Evolutionary conservation across 1,284 basidiomycete species (phyloP), one percentile per base, ranked within the genome.

Genomic region (Rhodofomes roseus): DNA sequence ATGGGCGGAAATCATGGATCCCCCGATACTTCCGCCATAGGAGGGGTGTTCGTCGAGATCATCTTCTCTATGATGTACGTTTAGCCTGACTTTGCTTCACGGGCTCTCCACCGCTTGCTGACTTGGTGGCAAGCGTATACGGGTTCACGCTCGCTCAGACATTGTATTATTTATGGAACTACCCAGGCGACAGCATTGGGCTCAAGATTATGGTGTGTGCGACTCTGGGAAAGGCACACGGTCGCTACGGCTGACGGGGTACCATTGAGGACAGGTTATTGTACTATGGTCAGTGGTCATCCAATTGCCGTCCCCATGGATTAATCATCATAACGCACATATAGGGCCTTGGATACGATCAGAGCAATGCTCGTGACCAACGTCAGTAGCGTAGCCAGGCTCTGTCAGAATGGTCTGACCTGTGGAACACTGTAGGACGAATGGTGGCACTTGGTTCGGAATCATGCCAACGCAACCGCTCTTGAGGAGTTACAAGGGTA

Each of bases 161-260:
- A 9, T n/a, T 57, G 34, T 57, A 22, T 22, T 57, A 57, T 44
- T 25, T 43, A 18, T 57, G 55, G 55, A 48, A 50, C 29, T 57
- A 57, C 25, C 29, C 55, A 27, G 22, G 18, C 18, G 55, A 57
- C 16, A 34, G 31, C n/a, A 7, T 52, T 8, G 27, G 4, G 12
- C 31, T 52, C 7, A 57, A 57, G 25, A n/a, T 11, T 29, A 18
- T 51, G 34, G 43, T 57, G 25, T 22, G 55, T 36, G 16, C 23
- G 25, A 29, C 6, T 5, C 8, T 27, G 46, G 9, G 16, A 27
- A 9, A 16, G 6, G 14, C 4, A 23, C 22, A 8, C 22, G 16
- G 6, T 0, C 55, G 14, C 46, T 8, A 50, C 23, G 34, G 16
- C 44, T 31, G 18, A 40, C 20, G 27, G 8, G 14, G 14, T 20